phyloP scores from a whole-genome alignment of 23 red algal genomes.

The Cyanidium caldarium region DNA sequence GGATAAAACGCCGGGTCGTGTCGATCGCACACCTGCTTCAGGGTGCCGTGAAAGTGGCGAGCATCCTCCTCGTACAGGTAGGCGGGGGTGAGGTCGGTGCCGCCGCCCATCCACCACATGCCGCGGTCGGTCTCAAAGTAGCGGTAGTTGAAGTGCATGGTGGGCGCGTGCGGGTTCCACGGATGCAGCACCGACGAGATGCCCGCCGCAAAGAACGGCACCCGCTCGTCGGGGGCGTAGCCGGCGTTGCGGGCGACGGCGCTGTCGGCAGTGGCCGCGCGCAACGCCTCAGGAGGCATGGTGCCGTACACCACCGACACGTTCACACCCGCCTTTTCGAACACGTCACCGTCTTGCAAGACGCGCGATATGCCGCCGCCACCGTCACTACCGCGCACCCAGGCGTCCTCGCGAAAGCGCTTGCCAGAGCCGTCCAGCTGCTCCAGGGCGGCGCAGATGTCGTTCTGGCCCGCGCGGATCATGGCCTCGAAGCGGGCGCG shows the following conservation, averaged over 20 bases:
- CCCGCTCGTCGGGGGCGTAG: conserved; percentile 54
- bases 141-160: conserved; percentile 99
- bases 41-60: conserved; percentile 61
- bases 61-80: conserved; percentile 86
- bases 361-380: conserved; percentile 94
- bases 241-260: conserved; percentile 82
- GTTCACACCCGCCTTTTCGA: conserved; percentile 99
- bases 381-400: conserved; percentile 51
- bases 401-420: conserved; percentile 72
- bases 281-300: conserved; percentile 95
- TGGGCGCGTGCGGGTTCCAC: conserved; percentile 87
- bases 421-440: conserved; percentile 56
- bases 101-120: conserved; percentile 96
- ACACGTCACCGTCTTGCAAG: conserved; percentile 64
- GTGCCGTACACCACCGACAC: conserved; percentile 93
- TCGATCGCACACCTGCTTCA: conserved; percentile 67
- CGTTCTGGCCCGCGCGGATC: conserved; percentile 72
- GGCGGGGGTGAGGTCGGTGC: conserved; percentile 86
- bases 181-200: conserved; percentile 99
- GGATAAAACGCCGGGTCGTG: conserved; percentile 74
- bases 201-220: conserved; percentile 92
- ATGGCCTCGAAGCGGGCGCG: conserved; percentile 65
- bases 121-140: conserved; percentile 99
- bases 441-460: conserved; percentile 76
- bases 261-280: conserved; percentile 41